Percentiles rank a stretch among this genome's conserved stretches.
Conservation (phyloP, 2,329 filamentous ascomycete species). For the Trichoderma arundinaceum region DNA sequence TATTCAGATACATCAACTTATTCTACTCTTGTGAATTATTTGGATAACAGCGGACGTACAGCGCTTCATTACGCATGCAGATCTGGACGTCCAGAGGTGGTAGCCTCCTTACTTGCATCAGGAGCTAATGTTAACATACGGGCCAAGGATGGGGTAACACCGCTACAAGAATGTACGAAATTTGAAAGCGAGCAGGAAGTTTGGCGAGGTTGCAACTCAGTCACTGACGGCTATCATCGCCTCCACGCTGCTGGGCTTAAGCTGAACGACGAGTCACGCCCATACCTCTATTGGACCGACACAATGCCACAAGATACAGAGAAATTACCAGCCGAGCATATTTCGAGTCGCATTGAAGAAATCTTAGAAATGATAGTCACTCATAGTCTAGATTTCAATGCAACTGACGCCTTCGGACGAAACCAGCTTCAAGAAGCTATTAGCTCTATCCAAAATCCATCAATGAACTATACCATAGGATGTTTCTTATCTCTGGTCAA, state of each 20-base stretch:
- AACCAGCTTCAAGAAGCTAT: neutral
- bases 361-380: slow-evolving; percentile 36
- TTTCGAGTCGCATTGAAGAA: slow-evolving; percentile 29
- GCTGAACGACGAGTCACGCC: neutral
- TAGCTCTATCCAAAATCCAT: neutral
- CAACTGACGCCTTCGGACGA: neutral
- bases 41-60: slow-evolving; percentile 11
- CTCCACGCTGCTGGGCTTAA: neutral
- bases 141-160: neutral
- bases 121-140: slow-evolving; percentile 30
- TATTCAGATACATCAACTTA: neutral
- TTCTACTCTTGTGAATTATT: neutral
- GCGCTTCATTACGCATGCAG: slow-evolving; percentile 38
- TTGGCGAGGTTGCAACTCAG: neutral
- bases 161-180: slow-evolving; percentile 30
- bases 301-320: neutral
- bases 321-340: slow-evolving; percentile 18
- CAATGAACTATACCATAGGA: neutral
- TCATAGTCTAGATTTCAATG: slow-evolving; percentile 29
- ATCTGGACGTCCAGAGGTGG: slow-evolving; percentile 35
- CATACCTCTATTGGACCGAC: neutral
- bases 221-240: neutral
- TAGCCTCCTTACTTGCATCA: slow-evolving; percentile 35
- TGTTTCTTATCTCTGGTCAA: neutral
- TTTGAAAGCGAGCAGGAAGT: slow-evolving; percentile 27